phyloP scores from a whole-genome alignment of 2,329 filamentous ascomycete genomes.

The Pseudocercospora musae region DNA sequence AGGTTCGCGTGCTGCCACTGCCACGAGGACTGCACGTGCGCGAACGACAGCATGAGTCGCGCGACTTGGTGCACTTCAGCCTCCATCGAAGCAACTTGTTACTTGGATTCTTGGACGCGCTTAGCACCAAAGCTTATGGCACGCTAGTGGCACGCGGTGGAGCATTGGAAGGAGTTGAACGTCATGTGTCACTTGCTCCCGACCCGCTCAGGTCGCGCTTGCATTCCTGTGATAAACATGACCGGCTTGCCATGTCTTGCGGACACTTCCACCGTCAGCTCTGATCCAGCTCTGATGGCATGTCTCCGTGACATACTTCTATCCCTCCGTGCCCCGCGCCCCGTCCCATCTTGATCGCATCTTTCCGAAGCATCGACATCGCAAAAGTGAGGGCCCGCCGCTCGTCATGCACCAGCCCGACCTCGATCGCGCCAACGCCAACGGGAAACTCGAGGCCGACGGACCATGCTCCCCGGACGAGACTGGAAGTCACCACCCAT shows the following conservation, averaged over 20 bases:
- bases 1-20: neutral
- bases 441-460: conserved; percentile 28
- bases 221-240: neutral
- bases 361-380: no score
- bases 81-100: neutral
- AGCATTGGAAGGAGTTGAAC: neutral
- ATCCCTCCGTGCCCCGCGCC: no score
- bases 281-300: neutral
- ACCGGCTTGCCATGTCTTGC: neutral
- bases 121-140: neutral
- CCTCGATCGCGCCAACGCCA: conserved; percentile 28
- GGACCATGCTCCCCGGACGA: conserved; percentile 21
- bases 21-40: neutral
- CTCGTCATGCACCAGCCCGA: conserved; percentile 30
- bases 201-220: neutral
- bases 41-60: neutral
- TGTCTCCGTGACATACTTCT: neutral
- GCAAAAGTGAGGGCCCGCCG: no score
- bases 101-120: no score
- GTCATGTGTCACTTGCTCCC: neutral
- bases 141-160: neutral
- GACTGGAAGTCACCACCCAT: neutral
- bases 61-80: neutral
- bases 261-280: neutral
- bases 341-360: neutral